Base-by-base conservation (phyloP, 139 green algal species). In the Eudorina sp. region DNA sequence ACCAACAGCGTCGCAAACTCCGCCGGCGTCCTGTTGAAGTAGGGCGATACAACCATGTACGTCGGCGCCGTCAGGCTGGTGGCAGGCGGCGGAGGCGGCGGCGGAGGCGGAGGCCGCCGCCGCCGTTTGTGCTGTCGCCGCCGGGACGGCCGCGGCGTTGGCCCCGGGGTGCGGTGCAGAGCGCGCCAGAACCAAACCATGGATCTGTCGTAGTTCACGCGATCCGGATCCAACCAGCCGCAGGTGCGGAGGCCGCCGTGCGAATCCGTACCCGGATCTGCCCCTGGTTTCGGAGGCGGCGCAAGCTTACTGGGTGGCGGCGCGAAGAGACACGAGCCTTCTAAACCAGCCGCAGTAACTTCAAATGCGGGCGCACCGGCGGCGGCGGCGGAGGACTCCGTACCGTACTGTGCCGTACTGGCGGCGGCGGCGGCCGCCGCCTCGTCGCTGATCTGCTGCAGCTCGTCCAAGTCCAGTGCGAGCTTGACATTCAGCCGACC, bases 21-120 rank as follows among this genome's bases (percentile, higher is more conserved):
- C 58, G 58, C 21, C 27, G 79, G 41, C 8, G 27, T 29, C 40
- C 74, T 4, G 58, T 74, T 58, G 79, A 85, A 85, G 79, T 60
- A 85, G 27, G 79, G 58, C 40, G 79, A 85, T 4, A 85, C 41
- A 6, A 75, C 79, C 79, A 85, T 74, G 58, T 85, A 85, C 0
- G 41, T 46, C 25, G 79, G 53, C 79, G 58, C 13, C 29, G 21
- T 19, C 4, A n/a, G 27, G 79, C 25, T 70, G 38, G 27, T 36
- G 19, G 16, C 58, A 0, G 79, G 55, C n/a, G 38, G 58, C 55
- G 58, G 58, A 36, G 79, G 79, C 27, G 78, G 40, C 0, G 78
- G 55, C 40, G 78, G 78, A 36, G 78, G 78, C 38, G 78, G 78
- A 6, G 53, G n/a, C 34, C 21, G 75, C 75, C 27, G 27, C 73